Conservation (phyloP, 2,329 filamentous ascomycete genomes). For the Aspergillus puulaauensis region DNA sequence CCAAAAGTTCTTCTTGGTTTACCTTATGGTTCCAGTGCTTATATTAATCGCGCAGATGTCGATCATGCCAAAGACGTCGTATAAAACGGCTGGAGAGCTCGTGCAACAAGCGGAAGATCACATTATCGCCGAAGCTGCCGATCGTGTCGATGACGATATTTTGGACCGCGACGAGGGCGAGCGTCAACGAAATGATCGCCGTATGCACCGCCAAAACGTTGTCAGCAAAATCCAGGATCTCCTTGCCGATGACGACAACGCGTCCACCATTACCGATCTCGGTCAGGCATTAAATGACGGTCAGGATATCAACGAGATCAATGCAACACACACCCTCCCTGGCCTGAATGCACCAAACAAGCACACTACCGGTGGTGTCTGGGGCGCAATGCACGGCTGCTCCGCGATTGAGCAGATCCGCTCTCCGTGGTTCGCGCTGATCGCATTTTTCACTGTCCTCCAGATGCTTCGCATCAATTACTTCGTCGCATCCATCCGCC, state of each 20-base stretch:
- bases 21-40: constrained; percentile 67
- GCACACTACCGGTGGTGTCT: constrained; percentile 60
- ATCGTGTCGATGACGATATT: constrained; percentile 57
- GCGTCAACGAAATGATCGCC: constrained; percentile 54
- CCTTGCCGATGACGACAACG: constrained; percentile 51
- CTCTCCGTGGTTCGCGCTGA: constrained; percentile 73
- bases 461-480: constrained; percentile 86
- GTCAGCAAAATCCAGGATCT: constrained; percentile 72
- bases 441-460: constrained; percentile 75
- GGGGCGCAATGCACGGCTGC: constrained; percentile 59
- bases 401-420: constrained; percentile 15
- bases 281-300: constrained; percentile 5
- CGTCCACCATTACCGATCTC: constrained; percentile 6
- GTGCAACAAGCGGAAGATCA: constrained; percentile 66
- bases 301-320: constrained; percentile 2
- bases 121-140: constrained; percentile 54
- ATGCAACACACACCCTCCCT: constrained; percentile 43
- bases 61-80: constrained; percentile 72
- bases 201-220: constrained; percentile 60
- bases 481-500: constrained; percentile 82
- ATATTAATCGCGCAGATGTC: constrained; percentile 68
- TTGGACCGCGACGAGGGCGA: constrained; percentile 48
- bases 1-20: constrained; percentile 68
- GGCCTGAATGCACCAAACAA: constrained; percentile 25
- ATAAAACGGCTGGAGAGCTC: constrained; percentile 83